A percentile compares a stretch with the other conserved stretches of the same genome.
These are phyloP conservation scores for Aphanomyces euteiches DNA, from an alignment of 352 stramenopile species.

Conservation along the genomic window DNA sequence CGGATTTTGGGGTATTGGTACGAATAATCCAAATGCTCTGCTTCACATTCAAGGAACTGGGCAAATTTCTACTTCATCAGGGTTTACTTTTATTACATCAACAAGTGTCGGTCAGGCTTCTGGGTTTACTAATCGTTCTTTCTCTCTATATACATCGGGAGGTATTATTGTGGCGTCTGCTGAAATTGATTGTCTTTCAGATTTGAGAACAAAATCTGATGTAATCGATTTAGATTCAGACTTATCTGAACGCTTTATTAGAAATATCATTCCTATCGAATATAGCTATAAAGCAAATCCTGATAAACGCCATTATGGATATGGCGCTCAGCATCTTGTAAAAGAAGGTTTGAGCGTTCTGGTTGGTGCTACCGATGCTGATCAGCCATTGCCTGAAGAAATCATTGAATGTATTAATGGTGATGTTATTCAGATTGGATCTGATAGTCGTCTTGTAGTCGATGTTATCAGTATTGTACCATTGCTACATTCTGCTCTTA, in stretches of 20 bases:
- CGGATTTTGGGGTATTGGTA: no score
- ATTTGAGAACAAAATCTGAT: background rate
- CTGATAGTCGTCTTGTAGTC: background rate
- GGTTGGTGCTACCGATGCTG: background rate
- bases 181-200: slow-evolving; percentile 3
- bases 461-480: background rate
- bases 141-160: background rate
- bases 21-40: no score
- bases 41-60: no score
- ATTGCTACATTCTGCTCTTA: background rate
- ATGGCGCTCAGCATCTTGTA: background rate
- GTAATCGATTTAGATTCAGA: background rate
- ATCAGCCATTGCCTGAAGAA: background rate
- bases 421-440: no score
- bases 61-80: no score
- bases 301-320: background rate
- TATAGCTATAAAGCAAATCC: background rate
- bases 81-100: background rate
- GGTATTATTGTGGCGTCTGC: background rate
- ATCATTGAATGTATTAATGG: background rate
- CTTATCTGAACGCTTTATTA: background rate
- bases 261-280: background rate
- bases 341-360: background rate
- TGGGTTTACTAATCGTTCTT: background rate
- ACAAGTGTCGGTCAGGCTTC: background rate